Conservation (phyloP, 1,284 basidiomycete species). For the Ceratorhiza oryzae-sativae region DNA sequence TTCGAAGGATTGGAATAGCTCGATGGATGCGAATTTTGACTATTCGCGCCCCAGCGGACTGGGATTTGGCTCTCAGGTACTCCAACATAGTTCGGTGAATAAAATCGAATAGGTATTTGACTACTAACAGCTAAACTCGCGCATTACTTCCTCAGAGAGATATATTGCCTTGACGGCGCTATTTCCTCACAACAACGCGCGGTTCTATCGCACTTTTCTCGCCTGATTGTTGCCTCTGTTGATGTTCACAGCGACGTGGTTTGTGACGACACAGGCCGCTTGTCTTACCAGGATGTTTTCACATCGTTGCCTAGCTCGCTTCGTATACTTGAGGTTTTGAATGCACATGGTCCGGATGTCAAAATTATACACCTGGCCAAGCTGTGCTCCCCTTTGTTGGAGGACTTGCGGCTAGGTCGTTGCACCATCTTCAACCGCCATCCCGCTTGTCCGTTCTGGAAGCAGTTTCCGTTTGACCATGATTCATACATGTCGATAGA, state of each 20-base stretch:
- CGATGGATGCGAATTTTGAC: constrained; percentile 16
- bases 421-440: constrained; percentile 31
- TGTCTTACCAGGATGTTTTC: constrained; percentile 6
- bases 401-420: constrained; percentile 18
- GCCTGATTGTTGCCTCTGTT: neutral
- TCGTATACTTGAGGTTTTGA: neutral
- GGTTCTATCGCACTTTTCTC: neutral
- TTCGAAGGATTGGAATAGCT: constrained; percentile 2
- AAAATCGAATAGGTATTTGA: neutral
- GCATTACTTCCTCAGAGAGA: neutral
- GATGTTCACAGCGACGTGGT: constrained; percentile 10
- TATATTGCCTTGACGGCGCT: constrained; percentile 16
- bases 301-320: constrained; percentile 6
- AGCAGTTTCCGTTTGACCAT: constrained; percentile 21
- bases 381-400: neutral
- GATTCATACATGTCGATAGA: constrained; percentile 31
- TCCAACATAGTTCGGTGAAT: constrained; percentile 2
- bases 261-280: neutral
- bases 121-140: neutral
- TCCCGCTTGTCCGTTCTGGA: constrained; percentile 31
- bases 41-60: constrained; percentile 12
- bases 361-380: neutral
- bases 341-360: constrained; percentile 21
- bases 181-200: neutral
- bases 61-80: neutral